phyloP scores from a whole-genome alignment of 441 rosid genomes.

The Croton setiger region DNA sequence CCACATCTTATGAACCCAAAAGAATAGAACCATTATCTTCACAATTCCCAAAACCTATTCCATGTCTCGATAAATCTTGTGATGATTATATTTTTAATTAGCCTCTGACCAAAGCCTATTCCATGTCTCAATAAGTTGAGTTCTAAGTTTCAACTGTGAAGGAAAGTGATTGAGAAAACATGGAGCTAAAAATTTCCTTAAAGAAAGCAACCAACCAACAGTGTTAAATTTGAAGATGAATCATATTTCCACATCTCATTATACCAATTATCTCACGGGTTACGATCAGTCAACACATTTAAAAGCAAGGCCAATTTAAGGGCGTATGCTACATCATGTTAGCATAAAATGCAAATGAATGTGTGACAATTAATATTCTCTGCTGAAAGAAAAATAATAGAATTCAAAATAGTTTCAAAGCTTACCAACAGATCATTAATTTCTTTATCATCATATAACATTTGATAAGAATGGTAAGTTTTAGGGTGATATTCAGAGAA shows the following conservation, averaged over 20 bases:
- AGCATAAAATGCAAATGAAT: neutral
- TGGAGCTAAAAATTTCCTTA: no score
- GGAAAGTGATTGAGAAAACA: no score
- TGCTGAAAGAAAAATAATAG: no score
- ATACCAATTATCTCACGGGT: no score
- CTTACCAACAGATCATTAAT: slow-evolving; percentile 60
- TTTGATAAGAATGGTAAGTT: slow-evolving; percentile 61
- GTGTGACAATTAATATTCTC: neutral
- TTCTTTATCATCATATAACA: slow-evolving; percentile 59
- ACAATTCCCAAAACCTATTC: neutral
- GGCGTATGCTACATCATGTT: neutral
- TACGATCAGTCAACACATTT: no score
- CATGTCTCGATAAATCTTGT: no score
- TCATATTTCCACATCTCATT: no score
- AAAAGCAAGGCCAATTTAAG: no score
- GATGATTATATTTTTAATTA: no score
- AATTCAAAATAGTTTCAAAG: neutral
- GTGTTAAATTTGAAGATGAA: neutral
- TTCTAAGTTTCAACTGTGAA: no score
- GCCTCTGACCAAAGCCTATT: no score
- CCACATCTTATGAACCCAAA: neutral
- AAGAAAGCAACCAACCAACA: neutral
- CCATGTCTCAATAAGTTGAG: no score
- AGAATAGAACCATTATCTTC: neutral
- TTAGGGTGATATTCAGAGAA: slow-evolving; percentile 67